Conservation (phyloP, 2,329 filamentous ascomycete species). For the Lasiodiplodia gonubiensis region DNA sequence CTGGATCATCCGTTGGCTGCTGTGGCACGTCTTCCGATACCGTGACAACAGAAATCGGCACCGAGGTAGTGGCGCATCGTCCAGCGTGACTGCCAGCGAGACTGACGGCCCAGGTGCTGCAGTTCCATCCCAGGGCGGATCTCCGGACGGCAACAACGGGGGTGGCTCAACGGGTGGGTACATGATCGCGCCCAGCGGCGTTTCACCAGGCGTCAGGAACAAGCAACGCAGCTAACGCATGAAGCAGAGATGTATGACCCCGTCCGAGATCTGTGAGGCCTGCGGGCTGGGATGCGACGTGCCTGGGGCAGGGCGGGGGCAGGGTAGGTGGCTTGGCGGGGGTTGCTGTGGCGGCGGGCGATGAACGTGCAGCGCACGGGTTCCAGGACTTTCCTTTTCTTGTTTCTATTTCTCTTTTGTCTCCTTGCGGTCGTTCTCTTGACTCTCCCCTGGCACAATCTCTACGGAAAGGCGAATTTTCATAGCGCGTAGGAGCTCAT, state of each 20-base stretch:
- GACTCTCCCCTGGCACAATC: constrained; percentile 3
- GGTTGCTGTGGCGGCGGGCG: neutral
- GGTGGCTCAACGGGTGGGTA: constrained; percentile 27
- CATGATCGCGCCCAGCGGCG: neutral
- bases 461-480: neutral
- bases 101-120: constrained; percentile 27
- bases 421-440: constrained; percentile 16
- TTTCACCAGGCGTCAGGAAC: neutral
- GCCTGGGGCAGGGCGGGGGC: neutral
- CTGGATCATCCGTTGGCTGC: constrained; percentile 59
- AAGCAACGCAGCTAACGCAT: constrained; percentile 1
- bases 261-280: constrained; percentile 23
- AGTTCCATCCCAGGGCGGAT: constrained; percentile 25
- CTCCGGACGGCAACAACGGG: constrained; percentile 25
- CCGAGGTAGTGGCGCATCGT: constrained; percentile 29
- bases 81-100: constrained; percentile 28
- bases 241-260: constrained; percentile 27
- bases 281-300: neutral
- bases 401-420: constrained; percentile 2
- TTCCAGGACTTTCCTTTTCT: constrained; percentile 2
- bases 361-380: neutral
- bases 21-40: constrained; percentile 60
- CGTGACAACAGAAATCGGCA: constrained; percentile 45
- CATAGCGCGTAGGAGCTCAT: constrained; percentile 12
- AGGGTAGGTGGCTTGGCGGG: neutral